These are phyloP conservation scores for Malassezia equina DNA, from an alignment of 1,284 basidiomycete genomes.

Conservation along the genomic window DNA sequence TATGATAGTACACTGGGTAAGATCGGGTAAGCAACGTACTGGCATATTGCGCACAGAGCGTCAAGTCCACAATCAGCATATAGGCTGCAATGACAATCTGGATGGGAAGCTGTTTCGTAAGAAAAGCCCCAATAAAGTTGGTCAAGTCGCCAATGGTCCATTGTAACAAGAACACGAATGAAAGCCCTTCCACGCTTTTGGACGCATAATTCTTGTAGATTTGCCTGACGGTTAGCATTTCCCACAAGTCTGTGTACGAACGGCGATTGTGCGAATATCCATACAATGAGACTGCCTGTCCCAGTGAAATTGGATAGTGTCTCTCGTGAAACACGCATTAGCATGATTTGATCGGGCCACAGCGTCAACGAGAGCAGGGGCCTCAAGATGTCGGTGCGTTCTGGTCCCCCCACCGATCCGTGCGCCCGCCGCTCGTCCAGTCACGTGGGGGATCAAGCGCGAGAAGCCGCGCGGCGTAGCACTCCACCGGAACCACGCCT, in stretches of 20 bases:
- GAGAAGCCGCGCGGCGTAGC: background rate
- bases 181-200: constrained; percentile 37
- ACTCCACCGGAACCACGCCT: background rate
- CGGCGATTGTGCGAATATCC: constrained; percentile 46
- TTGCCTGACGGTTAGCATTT: constrained; percentile 18
- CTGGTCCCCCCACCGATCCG: background rate
- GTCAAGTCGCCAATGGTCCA: constrained; percentile 46
- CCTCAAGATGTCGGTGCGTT: background rate
- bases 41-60: constrained; percentile 8
- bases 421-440: background rate
- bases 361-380: background rate
- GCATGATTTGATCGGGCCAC: background rate
- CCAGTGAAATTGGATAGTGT: constrained; percentile 29
- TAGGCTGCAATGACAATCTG: constrained; percentile 33
- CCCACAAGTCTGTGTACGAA: constrained; percentile 5
- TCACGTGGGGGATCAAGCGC: background rate
- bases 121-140: constrained; percentile 39
- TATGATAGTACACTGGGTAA: background rate
- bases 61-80: constrained; percentile 12
- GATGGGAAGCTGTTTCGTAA: constrained; percentile 42
- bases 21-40: background rate
- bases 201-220: constrained; percentile 38
- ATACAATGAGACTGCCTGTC: constrained; percentile 31
- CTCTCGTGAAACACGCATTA: constrained; percentile 13
- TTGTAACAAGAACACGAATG: constrained; percentile 40